Percentiles rank a stretch among this genome's conserved stretches.
Conservation (phyloP, 345 rosid species). For the Diplotaxis tenuifolia region DNA sequence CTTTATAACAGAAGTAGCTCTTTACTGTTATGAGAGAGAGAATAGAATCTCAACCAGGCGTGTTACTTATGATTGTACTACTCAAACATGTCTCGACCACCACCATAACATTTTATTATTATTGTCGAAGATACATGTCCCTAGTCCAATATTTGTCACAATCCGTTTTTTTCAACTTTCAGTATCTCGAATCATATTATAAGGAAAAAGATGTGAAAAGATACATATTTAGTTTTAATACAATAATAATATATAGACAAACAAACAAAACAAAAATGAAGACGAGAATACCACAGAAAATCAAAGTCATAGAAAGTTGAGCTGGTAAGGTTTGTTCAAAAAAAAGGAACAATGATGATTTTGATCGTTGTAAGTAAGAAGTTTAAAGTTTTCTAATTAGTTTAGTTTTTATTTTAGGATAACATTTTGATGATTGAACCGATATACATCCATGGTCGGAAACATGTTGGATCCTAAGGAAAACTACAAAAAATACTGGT, state of each 20-base stretch:
- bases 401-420: not conserved
- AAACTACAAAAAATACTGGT: not conserved
- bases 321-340: no score
- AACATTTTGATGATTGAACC: not conserved
- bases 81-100: constrained; percentile 32
- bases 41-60: constrained; percentile 23
- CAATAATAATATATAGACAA: not conserved
- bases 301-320: constrained; percentile 30
- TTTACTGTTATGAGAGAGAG: constrained; percentile 8
- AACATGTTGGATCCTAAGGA: not conserved
- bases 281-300: constrained; percentile 2
- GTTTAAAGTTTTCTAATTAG: not conserved
- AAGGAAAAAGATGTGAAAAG: not conserved
- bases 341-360: no score
- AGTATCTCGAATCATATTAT: constrained; percentile 11
- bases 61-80: constrained; percentile 30
- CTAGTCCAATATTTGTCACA: constrained; percentile 21
- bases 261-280: not conserved
- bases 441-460: not conserved
- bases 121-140: constrained; percentile 25
- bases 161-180: constrained; percentile 16
- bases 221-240: not conserved
- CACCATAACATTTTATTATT: constrained; percentile 9
- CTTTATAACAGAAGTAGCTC: constrained; percentile 15
- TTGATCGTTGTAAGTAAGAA: not conserved